Percentiles rank a stretch among this genome's conserved stretches.
Evolutionary conservation across 352 stramenopile genomes (phyloP).

Genomic region (Phytophthora citricola): DNA sequence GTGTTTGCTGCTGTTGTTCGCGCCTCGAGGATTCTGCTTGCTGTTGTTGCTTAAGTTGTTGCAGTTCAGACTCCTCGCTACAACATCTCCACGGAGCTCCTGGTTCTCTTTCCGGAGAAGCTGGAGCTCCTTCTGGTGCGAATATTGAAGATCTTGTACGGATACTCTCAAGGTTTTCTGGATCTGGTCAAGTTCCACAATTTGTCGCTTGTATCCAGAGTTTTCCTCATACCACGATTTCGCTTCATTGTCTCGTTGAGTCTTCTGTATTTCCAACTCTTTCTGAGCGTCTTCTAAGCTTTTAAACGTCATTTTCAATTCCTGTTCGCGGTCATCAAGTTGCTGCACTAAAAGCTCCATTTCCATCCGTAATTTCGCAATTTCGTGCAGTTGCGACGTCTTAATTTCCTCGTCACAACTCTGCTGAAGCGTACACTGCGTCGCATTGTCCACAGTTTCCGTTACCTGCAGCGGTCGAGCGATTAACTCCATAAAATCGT

Average conservation of each 20-base stretch:
- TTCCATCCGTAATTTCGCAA: slow-evolving; percentile 8
- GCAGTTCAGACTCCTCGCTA: slow-evolving; percentile 8
- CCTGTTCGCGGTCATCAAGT: slow-evolving; percentile 14
- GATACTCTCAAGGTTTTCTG: background rate
- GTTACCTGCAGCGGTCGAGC: background rate
- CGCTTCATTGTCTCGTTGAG: slow-evolving; percentile 1
- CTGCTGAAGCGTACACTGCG: slow-evolving; percentile 23
- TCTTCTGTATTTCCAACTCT: slow-evolving; percentile 7
- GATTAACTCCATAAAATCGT: background rate
- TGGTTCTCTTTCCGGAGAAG: slow-evolving; percentile 14
- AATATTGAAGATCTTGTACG: slow-evolving; percentile 7
- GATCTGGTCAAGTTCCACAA: slow-evolving; percentile 22
- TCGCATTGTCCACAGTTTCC: slow-evolving; percentile 11
- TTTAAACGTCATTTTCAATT: slow-evolving; percentile 5
- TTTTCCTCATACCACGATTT: slow-evolving; percentile 1
- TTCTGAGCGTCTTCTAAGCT: slow-evolving; percentile 14
- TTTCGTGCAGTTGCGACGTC: slow-evolving; percentile 8
- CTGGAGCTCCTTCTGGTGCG: slow-evolving; percentile 20
- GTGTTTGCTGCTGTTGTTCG: slow-evolving; percentile 18
- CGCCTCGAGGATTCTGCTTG: background rate
- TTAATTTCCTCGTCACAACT: slow-evolving; percentile 12
- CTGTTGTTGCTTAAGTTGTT: slow-evolving; percentile 11
- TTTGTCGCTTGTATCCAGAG: background rate
- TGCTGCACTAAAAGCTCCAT: slow-evolving; percentile 5
- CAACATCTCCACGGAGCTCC: slow-evolving; percentile 8